Percentiles rank a stretch among this genome's conserved stretches.
Conservation (phyloP, 1,139 yeast species). For the Hemisphaericaspora xylofermentans region DNA sequence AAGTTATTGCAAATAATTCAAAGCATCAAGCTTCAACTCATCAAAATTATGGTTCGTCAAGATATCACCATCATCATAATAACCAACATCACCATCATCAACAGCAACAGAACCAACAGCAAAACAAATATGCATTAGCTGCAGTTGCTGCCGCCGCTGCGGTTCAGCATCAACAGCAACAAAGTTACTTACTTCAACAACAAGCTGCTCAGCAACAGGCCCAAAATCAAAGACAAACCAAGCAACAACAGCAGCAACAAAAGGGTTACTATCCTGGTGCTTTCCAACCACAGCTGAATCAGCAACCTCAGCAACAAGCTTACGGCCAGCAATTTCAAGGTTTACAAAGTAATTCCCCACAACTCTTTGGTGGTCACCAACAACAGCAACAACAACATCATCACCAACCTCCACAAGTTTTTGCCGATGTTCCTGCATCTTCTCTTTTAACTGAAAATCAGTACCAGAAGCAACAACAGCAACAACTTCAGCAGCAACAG, state of each 20-base stretch:
- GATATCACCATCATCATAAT: constrained; percentile 12
- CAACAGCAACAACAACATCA: constrained; percentile 11
- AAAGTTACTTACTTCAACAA: constrained; percentile 18
- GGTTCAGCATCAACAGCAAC: constrained; percentile 25
- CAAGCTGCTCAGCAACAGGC: constrained; percentile 14
- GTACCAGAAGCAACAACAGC: background rate
- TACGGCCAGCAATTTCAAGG: constrained; percentile 7
- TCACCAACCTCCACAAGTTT: constrained; percentile 14
- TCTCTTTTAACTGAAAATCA: constrained; percentile 7
- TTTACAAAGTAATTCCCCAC: constrained; percentile 9
- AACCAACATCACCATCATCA: constrained; percentile 8
- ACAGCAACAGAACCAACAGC: constrained; percentile 14
- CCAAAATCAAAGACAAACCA: constrained; percentile 5
- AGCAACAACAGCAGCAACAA: constrained; percentile 16
- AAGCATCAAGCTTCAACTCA: constrained; percentile 12
- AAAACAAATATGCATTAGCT: constrained; percentile 28
- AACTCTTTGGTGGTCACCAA: constrained; percentile 9
- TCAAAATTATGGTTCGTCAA: constrained; percentile 10
- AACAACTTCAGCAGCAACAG: background rate
- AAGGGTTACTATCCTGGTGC: constrained; percentile 6
- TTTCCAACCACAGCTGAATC: constrained; percentile 11
- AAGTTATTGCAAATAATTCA: constrained; percentile 12
- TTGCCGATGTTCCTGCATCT: constrained; percentile 12
- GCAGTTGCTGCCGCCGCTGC: constrained; percentile 35
- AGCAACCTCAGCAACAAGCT: constrained; percentile 7